phyloP scores from a whole-genome alignment of 345 rosid genomes.

The Citrus glauca region DNA sequence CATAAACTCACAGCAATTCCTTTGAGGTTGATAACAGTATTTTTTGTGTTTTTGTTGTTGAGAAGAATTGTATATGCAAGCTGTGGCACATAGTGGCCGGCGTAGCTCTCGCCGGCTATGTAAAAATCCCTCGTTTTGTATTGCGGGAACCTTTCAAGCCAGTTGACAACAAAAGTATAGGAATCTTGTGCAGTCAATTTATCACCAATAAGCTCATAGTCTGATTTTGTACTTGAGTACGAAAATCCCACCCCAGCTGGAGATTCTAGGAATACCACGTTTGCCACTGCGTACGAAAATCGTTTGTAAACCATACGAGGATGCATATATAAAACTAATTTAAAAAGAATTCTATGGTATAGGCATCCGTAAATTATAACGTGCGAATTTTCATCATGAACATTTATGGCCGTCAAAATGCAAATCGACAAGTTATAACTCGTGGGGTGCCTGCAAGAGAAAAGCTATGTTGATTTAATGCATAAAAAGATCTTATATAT shows the following conservation, averaged over 20 bases:
- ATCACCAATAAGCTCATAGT: slow-evolving; percentile 22
- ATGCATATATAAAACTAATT: no score
- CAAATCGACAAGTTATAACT: no score
- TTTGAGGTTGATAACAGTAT: slow-evolving; percentile 36
- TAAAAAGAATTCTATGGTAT: no score
- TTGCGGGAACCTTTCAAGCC: slow-evolving; percentile 53
- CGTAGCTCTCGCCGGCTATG: slow-evolving; percentile 45
- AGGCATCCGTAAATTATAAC: no score
- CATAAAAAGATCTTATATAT: no score
- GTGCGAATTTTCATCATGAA: no score
- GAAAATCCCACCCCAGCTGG: slow-evolving; percentile 49
- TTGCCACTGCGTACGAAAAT: slow-evolving; percentile 24
- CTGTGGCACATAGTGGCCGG: slow-evolving; percentile 55
- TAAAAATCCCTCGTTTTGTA: slow-evolving; percentile 40
- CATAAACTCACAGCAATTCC: slow-evolving; percentile 19
- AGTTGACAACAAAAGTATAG: slow-evolving; percentile 38
- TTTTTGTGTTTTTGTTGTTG: slow-evolving; percentile 25
- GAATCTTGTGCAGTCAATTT: slow-evolving; percentile 31
- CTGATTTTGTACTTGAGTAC: slow-evolving; percentile 24
- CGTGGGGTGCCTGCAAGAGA: no score
- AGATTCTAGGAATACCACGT: slow-evolving; percentile 36
- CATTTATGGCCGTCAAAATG: no score
- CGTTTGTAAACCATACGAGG: no score
- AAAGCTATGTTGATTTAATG: no score
- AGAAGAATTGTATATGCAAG: slow-evolving; percentile 34